A percentile compares a stretch with the other conserved stretches of the same genome.
Conservation (phyloP, 345 rosid genomes). For the Schrenkiella parvula region DNA sequence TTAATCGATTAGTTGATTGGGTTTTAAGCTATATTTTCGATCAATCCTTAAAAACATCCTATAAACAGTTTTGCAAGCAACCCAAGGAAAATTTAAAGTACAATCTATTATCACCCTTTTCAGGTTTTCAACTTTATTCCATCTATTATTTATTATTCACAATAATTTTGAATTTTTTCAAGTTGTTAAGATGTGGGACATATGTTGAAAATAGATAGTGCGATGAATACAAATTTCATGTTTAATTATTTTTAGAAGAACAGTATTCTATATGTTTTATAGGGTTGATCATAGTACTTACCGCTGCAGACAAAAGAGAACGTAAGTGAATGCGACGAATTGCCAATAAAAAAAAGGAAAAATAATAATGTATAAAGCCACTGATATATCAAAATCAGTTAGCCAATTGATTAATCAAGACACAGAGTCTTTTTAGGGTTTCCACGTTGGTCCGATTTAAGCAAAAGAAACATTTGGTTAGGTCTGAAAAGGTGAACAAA, state of each 20-base stretch:
- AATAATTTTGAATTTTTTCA: background rate
- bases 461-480: slow-evolving; percentile 28
- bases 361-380: slow-evolving; percentile 9
- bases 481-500: slow-evolving; percentile 33
- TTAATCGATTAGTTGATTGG: slow-evolving; percentile 24
- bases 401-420: slow-evolving; percentile 7
- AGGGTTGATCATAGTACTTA: background rate
- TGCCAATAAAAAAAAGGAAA: too few relatives aligned
- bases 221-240: background rate
- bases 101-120: background rate
- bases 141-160: background rate
- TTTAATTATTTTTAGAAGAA: background rate
- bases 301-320: background rate
- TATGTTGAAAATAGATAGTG: background rate
- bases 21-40: slow-evolving; percentile 18
- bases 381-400: background rate
- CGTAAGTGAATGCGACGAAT: background rate
- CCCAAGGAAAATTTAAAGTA: slow-evolving; percentile 5
- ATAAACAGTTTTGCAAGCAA: slow-evolving; percentile 25
- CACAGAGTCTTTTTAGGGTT: slow-evolving; percentile 21
- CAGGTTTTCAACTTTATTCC: slow-evolving; percentile 1
- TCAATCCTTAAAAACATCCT: slow-evolving; percentile 17
- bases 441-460: slow-evolving; percentile 23
- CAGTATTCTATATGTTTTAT: background rate
- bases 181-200: background rate